phyloP scores from a whole-genome alignment of 805 yeast species.

The Saccharomycopsis microspora region DNA sequence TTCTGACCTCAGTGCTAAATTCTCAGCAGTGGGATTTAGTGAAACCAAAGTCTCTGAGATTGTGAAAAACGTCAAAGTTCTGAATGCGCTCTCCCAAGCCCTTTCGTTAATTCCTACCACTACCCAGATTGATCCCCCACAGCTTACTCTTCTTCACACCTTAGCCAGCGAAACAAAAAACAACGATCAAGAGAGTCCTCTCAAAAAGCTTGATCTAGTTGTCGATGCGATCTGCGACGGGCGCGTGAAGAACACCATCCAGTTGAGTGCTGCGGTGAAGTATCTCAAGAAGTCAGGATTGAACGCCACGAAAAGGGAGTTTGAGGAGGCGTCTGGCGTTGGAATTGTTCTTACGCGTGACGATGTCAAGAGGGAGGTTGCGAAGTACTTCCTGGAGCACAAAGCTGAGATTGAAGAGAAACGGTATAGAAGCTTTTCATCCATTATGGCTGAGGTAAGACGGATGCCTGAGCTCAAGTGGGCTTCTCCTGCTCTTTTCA shows the following conservation, averaged over 20 bases:
- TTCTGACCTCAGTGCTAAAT: slow-evolving; percentile 25
- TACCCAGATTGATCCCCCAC: slow-evolving; percentile 39
- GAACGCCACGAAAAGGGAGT: slow-evolving; percentile 22
- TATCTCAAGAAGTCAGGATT: slow-evolving; percentile 52
- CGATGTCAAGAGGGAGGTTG: slow-evolving; percentile 48
- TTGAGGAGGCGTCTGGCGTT: slow-evolving; percentile 51
- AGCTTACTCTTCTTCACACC: slow-evolving; percentile 57
- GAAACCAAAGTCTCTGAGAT: slow-evolving; percentile 73
- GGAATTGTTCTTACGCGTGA: slow-evolving; percentile 64
- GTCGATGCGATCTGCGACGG: slow-evolving; percentile 54
- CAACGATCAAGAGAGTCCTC: slow-evolving; percentile 26
- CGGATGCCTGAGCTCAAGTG: slow-evolving; percentile 68
- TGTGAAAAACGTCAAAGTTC: slow-evolving; percentile 75
- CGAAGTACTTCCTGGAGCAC: slow-evolving; percentile 46
- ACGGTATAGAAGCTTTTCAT: slow-evolving; percentile 73
- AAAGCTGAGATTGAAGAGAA: slow-evolving; percentile 50
- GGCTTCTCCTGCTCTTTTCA: slow-evolving; percentile 83
- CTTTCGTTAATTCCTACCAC: slow-evolving; percentile 25
- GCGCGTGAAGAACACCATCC: slow-evolving; percentile 54
- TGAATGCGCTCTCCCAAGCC: slow-evolving; percentile 53
- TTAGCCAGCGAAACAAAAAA: slow-evolving; percentile 67
- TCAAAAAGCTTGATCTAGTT: slow-evolving; percentile 38
- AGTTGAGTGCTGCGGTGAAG: slow-evolving; percentile 70
- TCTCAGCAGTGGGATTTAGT: slow-evolving; percentile 47
- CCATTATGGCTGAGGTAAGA: slow-evolving; percentile 67